Evolutionary conservation across 345 rosid species (phyloP), one percentile per base, ranked within the genome.

Genomic region (Lepidium didymum): DNA sequence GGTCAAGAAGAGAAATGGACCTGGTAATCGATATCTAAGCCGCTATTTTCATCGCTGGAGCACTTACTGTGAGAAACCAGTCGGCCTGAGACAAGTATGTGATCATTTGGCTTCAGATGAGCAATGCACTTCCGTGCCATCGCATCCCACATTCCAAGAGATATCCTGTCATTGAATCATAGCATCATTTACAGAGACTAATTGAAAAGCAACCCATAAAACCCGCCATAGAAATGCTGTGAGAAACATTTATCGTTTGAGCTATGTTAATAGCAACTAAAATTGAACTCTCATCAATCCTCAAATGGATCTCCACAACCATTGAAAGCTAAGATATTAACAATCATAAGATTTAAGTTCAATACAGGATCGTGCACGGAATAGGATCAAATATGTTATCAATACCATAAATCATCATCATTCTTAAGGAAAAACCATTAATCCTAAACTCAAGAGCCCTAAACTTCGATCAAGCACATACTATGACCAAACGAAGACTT

Each of bases 101-200:
- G 59, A 77, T 88, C 98, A 65, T 85, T 73, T 19, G 27, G 85
- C 71, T 80, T 82, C 75, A 90, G 36, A 80, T 88, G 83, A 40
- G 73, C 63, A 12, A 78, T 16, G 23, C 88, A 89, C 51, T 43
- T 72, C 64, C 64, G 56, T 11, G 87, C 96, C 67, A 85, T 62
- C 38, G 69, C 76, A 1, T 56, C 65, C 87, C 83, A 73, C 83
- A 86, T 80, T 12, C 35, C 43, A 75, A 89, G 75, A 16, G 1
- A 14, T 50, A 91, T 73, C 76, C 99, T 91, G 81, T 21, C 54
- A 49, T 45, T 14, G 4, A 37, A 38, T 29, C 3, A 41, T 1
- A 62, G 1, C 47, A 62, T 29, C 34, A 41, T 70, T 19, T 7
- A 57, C 55, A 33, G 43, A 53, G 52, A 29, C 6, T 52, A 7